These are phyloP conservation scores for Gnetum montanum DNA, from an alignment of 75 land plant species.

Conservation along the genomic window DNA sequence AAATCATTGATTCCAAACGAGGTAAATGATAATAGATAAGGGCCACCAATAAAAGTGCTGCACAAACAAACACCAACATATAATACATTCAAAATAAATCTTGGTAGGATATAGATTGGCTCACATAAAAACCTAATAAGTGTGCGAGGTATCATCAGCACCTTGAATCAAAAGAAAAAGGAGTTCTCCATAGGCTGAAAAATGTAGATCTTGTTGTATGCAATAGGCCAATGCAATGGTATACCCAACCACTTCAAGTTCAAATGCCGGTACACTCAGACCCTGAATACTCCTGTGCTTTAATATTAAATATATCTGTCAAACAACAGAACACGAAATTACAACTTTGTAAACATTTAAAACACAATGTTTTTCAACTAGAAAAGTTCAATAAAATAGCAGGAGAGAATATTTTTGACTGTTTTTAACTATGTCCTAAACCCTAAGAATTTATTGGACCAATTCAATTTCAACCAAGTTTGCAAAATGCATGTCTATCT, in stretches of 20 bases:
- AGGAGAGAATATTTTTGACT: too few relatives aligned
- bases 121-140: too few relatives aligned
- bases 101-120: too few relatives aligned
- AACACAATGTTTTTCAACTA: too few relatives aligned
- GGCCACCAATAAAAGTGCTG: slow-evolving; percentile 69
- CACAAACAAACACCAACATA: slow-evolving; percentile 7
- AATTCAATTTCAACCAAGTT: too few relatives aligned
- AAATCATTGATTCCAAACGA: slow-evolving; percentile 29
- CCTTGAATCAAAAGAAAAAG: slow-evolving; percentile 77
- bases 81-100: neutral
- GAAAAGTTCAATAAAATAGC: too few relatives aligned
- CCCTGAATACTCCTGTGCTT: slow-evolving; percentile 69
- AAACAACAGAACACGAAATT: too few relatives aligned
- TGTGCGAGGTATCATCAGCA: slow-evolving; percentile 12
- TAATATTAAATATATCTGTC: slow-evolving; percentile 77
- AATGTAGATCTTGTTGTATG: slow-evolving; percentile 70
- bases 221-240: slow-evolving; percentile 92
- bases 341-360: too few relatives aligned
- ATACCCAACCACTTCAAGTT: slow-evolving; percentile 90
- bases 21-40: slow-evolving; percentile 69
- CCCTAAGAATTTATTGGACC: too few relatives aligned
- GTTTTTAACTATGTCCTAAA: too few relatives aligned
- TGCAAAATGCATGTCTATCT: too few relatives aligned
- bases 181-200: slow-evolving; percentile 92
- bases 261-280: slow-evolving; percentile 75